Base-by-base conservation (phyloP, 2,329 filamentous ascomycete genomes). In the Aspergillus japonicus region DNA sequence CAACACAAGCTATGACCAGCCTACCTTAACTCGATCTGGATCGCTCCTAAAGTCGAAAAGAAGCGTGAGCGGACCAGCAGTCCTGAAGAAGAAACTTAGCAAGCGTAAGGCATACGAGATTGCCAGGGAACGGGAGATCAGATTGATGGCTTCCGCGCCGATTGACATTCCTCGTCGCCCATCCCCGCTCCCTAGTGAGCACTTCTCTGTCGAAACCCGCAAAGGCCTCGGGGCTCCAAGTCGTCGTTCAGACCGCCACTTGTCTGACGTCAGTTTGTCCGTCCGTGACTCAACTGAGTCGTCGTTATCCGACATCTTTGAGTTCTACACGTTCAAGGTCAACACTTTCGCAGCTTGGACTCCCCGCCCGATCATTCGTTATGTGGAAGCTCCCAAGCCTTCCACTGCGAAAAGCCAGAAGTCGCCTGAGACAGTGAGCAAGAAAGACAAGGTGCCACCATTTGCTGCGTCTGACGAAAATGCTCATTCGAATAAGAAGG, bases 41-140 rank as follows among this genome's bases (percentile, higher is more conserved):
- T 84, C 80, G 62, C 81, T 80, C 61, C 73, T 80, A 62, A 80
- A 78, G 62, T 82, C 81, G 66, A 90, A 88, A 73, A 84, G 85
- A 67, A 82, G 81, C 63, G 82, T 82, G 59, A 82, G 83, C 64
- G 85, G 87, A 54, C 79, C 79, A 5, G 74, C 80, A 24, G 77
- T 89, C 29, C 77, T 85, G 54, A 85, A 87, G 60, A 87, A 88
- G 62, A 91, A 87, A 70, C 89, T 89, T 47, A 92, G 87, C 79
- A 96, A 91, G 77, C 86, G 89, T 68, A 87, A 88, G 69, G 88
- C 89, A 66, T 83, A 89, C 63, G 90, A 96, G 63, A 85, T 87
- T 71, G 83, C 89, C 60, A 85, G 94, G 59, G 93, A 96, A 76
- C 91, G 91, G 63, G 92, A 96, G 76, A 92, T 97, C 71, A 90